A percentile compares a stretch with the other conserved stretches of the same genome.
Evolutionary conservation across 345 rosid species (phyloP).

Genomic region (Euphorbia peplus): DNA sequence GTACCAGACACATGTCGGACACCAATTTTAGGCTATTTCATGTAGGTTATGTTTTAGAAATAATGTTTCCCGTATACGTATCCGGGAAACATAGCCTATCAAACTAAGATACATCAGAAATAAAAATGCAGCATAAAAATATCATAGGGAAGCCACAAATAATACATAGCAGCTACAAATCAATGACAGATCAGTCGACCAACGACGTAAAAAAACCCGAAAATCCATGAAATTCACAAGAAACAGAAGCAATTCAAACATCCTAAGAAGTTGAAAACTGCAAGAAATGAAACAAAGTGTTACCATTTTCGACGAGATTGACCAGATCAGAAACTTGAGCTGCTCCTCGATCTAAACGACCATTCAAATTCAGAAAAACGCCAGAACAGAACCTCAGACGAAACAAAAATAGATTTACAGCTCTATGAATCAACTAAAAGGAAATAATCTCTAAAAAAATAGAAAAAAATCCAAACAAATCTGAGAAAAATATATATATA

Average conservation of each 20-base stretch:
- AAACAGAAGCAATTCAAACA: background rate
- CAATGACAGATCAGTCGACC: conserved; percentile 38
- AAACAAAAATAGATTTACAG: conserved; percentile 17
- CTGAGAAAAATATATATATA: background rate
- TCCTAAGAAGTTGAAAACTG: conserved; percentile 6
- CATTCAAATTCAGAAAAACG: conserved; percentile 23
- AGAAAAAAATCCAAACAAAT: background rate
- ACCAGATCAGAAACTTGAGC: conserved; percentile 41
- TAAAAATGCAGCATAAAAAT: background rate
- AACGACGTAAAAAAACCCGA: conserved; percentile 10
- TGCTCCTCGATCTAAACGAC: conserved; percentile 47
- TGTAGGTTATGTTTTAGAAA: too few relatives aligned
- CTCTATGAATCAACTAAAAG: conserved; percentile 11
- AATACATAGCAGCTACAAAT: too few relatives aligned
- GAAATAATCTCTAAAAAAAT: background rate
- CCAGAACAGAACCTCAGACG: conserved; percentile 3
- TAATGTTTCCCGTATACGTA: too few relatives aligned
- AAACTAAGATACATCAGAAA: background rate
- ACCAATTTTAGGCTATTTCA: too few relatives aligned
- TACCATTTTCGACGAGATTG: conserved; percentile 38
- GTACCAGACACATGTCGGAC: too few relatives aligned
- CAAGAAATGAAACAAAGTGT: background rate
- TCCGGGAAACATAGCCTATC: too few relatives aligned
- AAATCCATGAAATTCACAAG: conserved; percentile 4
- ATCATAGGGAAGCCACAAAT: too few relatives aligned